Evolutionary conservation across 345 rosid genomes (phyloP).

Genomic region (Cardamine chenopodiifolia): DNA sequence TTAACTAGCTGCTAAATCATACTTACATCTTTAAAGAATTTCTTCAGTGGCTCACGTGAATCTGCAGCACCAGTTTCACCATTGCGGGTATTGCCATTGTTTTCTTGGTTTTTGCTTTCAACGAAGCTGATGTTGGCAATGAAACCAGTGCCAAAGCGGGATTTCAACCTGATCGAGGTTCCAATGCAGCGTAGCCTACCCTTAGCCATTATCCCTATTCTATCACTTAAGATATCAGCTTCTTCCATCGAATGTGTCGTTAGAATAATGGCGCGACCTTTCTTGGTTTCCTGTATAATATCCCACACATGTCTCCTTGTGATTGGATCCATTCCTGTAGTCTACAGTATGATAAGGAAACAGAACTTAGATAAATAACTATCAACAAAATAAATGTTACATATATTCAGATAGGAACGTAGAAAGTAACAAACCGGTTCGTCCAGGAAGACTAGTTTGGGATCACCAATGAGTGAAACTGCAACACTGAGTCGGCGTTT

Average conservation of each 20-base stretch:
- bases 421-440: slow-evolving; percentile 63
- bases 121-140: slow-evolving; percentile 71
- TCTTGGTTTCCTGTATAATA: slow-evolving; percentile 78
- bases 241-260: slow-evolving; percentile 98
- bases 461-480: slow-evolving; percentile 80
- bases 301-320: slow-evolving; percentile 97
- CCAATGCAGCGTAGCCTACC: slow-evolving; percentile 90
- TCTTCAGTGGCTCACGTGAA: slow-evolving; percentile 59
- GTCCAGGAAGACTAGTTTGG: slow-evolving; percentile 81
- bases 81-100: slow-evolving; percentile 26
- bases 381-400: neutral
- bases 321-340: slow-evolving; percentile 97
- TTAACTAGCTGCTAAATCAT: neutral
- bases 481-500: slow-evolving; percentile 95
- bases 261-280: slow-evolving; percentile 78
- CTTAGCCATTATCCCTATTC: slow-evolving; percentile 93
- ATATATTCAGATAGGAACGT: neutral
- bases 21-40: slow-evolving; percentile 76
- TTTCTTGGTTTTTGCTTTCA: slow-evolving; percentile 50
- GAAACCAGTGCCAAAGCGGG: slow-evolving; percentile 89
- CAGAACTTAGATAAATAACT: neutral
- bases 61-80: slow-evolving; percentile 42
- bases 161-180: slow-evolving; percentile 86
- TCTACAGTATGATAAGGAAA: slow-evolving; percentile 45
- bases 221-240: slow-evolving; percentile 89